A percentile compares a stretch with the other conserved stretches of the same genome.
Evolutionary conservation across 1,284 basidiomycete genomes (phyloP).

Genomic region (Moesziomyces sp.): DNA sequence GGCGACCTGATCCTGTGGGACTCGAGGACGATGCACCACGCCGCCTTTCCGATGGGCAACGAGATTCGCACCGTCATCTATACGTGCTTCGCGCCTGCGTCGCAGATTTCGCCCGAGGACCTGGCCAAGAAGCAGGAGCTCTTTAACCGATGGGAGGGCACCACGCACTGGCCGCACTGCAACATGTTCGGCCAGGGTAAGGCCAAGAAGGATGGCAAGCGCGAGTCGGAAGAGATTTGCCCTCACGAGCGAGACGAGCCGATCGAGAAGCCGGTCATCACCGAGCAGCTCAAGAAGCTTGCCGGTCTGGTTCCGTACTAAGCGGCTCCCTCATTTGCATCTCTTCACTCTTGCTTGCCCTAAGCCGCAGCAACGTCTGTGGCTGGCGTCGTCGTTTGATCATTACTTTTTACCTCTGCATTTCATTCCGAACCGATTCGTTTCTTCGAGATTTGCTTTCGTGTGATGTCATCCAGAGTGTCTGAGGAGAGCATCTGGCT

Average conservation of each 20-base stretch:
- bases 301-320: conserved; percentile 12
- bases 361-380: no score
- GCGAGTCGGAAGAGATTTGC: conserved; percentile 14
- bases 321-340: no score
- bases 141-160: conserved; percentile 6
- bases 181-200: conserved; percentile 15
- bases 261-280: conserved; percentile 13
- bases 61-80: conserved; percentile 32
- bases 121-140: conserved; percentile 9
- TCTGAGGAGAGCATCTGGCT: no score
- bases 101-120: conserved; percentile 1
- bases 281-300: conserved; percentile 15
- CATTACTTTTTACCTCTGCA: no score
- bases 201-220: conserved; percentile 15
- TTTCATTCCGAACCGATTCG: no score
- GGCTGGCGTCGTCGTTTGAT: no score
- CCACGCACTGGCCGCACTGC: conserved; percentile 18
- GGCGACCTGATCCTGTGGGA: conserved; percentile 61
- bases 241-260: conserved; percentile 14
- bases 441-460: no score
- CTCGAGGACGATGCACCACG: conserved; percentile 47
- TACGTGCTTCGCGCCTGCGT: conserved; percentile 6
- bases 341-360: no score
- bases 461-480: no score
- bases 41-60: conserved; percentile 9